A percentile compares a stretch with the other conserved stretches of the same genome.
Conservation (phyloP, 257 asterid species). For the Fraxinus americana region DNA sequence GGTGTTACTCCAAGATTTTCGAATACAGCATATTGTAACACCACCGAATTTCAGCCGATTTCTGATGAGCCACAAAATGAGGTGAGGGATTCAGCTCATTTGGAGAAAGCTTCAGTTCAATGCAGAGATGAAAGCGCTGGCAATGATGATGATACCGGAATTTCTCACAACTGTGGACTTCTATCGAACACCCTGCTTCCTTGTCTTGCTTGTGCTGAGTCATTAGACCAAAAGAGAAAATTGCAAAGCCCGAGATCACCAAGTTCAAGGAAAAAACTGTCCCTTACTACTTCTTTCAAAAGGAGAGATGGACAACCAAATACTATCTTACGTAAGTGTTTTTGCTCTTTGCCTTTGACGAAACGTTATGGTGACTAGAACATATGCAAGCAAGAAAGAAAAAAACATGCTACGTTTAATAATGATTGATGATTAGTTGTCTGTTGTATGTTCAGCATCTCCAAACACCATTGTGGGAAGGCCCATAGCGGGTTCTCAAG, state of each 20-base stretch:
- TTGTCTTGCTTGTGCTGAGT: conserved; percentile 78
- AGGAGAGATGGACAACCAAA: conserved; percentile 63
- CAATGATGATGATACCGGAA: conserved; percentile 41
- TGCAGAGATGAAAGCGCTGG: conserved; percentile 32
- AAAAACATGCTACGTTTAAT: background rate
- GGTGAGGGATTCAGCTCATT: conserved; percentile 36
- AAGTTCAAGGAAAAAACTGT: conserved; percentile 46
- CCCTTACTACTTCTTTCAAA: conserved; percentile 65
- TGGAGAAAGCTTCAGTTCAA: conserved; percentile 31
- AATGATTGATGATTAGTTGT: conserved; percentile 4
- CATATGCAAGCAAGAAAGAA: background rate
- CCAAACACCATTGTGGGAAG: conserved; percentile 62
- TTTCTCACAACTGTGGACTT: conserved; percentile 61
- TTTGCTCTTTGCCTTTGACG: conserved; percentile 9
- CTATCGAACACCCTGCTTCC: conserved; percentile 69
- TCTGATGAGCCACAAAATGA: conserved; percentile 44
- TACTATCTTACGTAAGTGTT: conserved; percentile 56
- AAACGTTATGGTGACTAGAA: conserved; percentile 11
- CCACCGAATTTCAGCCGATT: conserved; percentile 44
- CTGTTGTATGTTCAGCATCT: conserved; percentile 46
- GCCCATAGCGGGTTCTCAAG: conserved; percentile 91
- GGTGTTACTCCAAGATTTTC: conserved; percentile 80
- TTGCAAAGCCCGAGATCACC: conserved; percentile 45
- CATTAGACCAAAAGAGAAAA: conserved; percentile 60
- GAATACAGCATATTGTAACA: conserved; percentile 35